phyloP scores from a whole-genome alignment of 129 eudicot genomes.

The Flaveria robusta region DNA sequence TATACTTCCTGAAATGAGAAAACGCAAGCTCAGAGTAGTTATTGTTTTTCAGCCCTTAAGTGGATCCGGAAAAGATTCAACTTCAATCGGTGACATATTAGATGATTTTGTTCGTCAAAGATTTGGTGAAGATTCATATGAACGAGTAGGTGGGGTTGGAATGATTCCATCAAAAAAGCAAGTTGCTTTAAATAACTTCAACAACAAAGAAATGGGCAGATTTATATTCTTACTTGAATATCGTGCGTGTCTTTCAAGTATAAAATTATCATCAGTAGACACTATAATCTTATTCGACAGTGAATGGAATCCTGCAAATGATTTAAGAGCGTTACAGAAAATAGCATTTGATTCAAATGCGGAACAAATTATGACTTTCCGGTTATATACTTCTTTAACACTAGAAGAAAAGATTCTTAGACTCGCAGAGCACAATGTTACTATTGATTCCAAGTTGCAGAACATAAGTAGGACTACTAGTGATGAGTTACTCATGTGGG shows the following conservation, averaged over 20 bases:
- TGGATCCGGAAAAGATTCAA: conserved; percentile 54
- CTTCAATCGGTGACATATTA: conserved; percentile 64
- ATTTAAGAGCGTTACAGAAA: conserved; percentile 66
- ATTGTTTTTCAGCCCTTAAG: conserved; percentile 73
- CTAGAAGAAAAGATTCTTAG: conserved; percentile 73
- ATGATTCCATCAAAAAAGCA: conserved; percentile 50
- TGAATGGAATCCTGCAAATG: conserved; percentile 86
- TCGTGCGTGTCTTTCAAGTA: conserved; percentile 71
- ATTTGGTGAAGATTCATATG: conserved; percentile 76
- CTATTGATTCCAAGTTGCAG: conserved; percentile 52
- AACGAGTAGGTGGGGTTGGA: conserved; percentile 62
- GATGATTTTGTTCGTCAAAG: conserved; percentile 72
- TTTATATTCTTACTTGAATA: conserved; percentile 71
- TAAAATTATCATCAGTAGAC: conserved; percentile 67
- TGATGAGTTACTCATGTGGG: conserved; percentile 71
- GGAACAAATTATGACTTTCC: conserved; percentile 62
- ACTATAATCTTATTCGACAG: conserved; percentile 61
- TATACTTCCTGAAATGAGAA: conserved; percentile 60
- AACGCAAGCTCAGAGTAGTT: conserved; percentile 56
- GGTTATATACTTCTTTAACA: conserved; percentile 70
- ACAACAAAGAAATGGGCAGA: conserved; percentile 69
- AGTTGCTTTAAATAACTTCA: conserved; percentile 65
- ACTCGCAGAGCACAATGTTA: conserved; percentile 52
- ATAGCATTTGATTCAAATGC: conserved; percentile 56
- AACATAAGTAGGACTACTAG: conserved; percentile 45